Evolutionary conservation across 306 rosid genomes (phyloP).

Genomic region (Malus fusca): DNA sequence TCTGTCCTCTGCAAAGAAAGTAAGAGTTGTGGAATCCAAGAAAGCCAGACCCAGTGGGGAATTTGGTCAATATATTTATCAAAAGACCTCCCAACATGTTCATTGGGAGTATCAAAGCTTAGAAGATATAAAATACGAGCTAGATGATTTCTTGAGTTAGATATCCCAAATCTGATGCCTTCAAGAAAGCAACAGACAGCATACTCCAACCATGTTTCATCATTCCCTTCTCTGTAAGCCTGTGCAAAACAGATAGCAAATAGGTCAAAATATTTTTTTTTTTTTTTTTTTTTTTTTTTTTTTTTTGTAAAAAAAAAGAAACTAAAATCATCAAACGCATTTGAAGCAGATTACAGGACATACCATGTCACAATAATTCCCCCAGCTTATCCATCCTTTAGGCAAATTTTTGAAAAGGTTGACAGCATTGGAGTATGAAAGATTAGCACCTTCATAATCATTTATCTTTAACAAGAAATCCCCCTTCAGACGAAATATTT

Average conservation of each 20-base stretch:
- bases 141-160: slow-evolving; percentile 93
- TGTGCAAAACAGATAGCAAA: slow-evolving; percentile 23
- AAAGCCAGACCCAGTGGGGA: slow-evolving; percentile 99
- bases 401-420: slow-evolving; percentile 84
- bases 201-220: slow-evolving; percentile 95
- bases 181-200: slow-evolving; percentile 95
- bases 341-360: slow-evolving; percentile 12
- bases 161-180: slow-evolving; percentile 88
- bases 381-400: slow-evolving; percentile 99
- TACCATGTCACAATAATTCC: slow-evolving; percentile 96
- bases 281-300: neutral
- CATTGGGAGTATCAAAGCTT: slow-evolving; percentile 87
- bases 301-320: too few relatives aligned
- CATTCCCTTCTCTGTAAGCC: slow-evolving; percentile 86
- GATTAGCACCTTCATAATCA: slow-evolving; percentile 77
- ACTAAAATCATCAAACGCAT: neutral
- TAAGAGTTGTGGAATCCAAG: slow-evolving; percentile 98
- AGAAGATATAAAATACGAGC: slow-evolving; percentile 97
- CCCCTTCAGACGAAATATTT: slow-evolving; percentile 82
- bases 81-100: slow-evolving; percentile 89
- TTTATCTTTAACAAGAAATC: slow-evolving; percentile 76
- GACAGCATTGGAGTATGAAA: slow-evolving; percentile 75
- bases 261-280: too few relatives aligned
- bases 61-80: slow-evolving; percentile 86
- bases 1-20: slow-evolving; percentile 97